Percentiles rank a stretch among this genome's conserved stretches.
Evolutionary conservation across 805 yeast genomes (phyloP).

Genomic region (Suhomyces sp.): DNA sequence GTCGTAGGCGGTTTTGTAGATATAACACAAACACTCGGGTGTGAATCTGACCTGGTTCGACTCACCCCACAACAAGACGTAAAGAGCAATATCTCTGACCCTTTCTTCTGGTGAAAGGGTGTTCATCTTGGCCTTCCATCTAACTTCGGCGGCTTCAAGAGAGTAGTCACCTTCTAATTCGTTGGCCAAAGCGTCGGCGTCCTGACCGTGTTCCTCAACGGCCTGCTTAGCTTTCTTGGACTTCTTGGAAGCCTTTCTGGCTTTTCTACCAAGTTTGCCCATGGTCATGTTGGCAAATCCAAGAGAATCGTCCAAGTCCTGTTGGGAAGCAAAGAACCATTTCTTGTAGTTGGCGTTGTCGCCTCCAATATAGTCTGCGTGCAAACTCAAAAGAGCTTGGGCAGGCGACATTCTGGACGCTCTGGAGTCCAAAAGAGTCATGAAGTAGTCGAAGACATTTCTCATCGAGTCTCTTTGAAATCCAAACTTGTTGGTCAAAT

Average conservation of each 20-base stretch:
- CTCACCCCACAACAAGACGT: slow-evolving; percentile 83
- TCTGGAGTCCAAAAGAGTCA: slow-evolving; percentile 80
- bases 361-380: slow-evolving; percentile 87
- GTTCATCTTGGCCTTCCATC: slow-evolving; percentile 85
- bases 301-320: slow-evolving; percentile 79
- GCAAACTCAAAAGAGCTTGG: slow-evolving; percentile 77
- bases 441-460: slow-evolving; percentile 84
- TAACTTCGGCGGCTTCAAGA: slow-evolving; percentile 75
- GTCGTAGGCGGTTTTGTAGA: slow-evolving; percentile 92
- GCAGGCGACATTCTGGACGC: slow-evolving; percentile 88
- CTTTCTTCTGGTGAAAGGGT: slow-evolving; percentile 68
- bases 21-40: slow-evolving; percentile 77
- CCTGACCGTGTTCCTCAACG: slow-evolving; percentile 62
- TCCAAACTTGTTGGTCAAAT: slow-evolving; percentile 78
- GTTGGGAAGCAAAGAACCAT: slow-evolving; percentile 87
- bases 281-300: slow-evolving; percentile 80
- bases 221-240: slow-evolving; percentile 74
- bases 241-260: slow-evolving; percentile 76
- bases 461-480: slow-evolving; percentile 93
- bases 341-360: slow-evolving; percentile 80
- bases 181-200: slow-evolving; percentile 57
- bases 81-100: slow-evolving; percentile 74
- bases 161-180: slow-evolving; percentile 83
- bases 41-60: slow-evolving; percentile 94
- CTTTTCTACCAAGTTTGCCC: slow-evolving; percentile 74